phyloP scores from a whole-genome alignment of 2,329 filamentous ascomycete genomes.

The Apiospora aurea region DNA sequence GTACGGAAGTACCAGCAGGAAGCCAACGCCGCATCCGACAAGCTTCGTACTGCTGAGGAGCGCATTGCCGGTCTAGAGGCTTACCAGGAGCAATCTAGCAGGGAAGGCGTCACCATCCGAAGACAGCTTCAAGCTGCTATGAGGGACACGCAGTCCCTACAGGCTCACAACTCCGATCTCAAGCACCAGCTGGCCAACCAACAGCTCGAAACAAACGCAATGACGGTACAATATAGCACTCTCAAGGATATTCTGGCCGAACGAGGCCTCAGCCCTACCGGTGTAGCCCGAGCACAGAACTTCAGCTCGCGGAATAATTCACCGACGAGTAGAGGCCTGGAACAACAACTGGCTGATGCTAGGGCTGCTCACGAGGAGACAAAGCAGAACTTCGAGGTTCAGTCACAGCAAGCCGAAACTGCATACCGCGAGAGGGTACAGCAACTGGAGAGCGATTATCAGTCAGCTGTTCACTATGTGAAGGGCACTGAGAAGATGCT shows the following conservation, averaged over 20 bases:
- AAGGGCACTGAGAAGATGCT: conserved; percentile 99
- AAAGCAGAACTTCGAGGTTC: conserved; percentile 76
- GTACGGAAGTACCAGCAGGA: conserved; percentile 90
- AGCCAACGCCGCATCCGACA: conserved; percentile 85
- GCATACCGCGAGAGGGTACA: conserved; percentile 92
- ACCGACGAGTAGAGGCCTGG: conserved; percentile 85
- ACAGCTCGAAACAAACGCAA: conserved; percentile 91
- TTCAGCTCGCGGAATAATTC: conserved; percentile 78
- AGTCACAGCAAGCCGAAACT: conserved; percentile 85
- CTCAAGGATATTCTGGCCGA: conserved; percentile 92
- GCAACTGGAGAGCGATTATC: conserved; percentile 95
- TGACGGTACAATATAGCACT: conserved; percentile 89
- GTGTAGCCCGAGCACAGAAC: conserved; percentile 73
- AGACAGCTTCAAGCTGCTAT: conserved; percentile 87
- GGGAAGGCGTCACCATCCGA: conserved; percentile 88
- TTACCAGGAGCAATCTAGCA: conserved; percentile 95
- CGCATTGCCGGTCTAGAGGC: conserved; percentile 95
- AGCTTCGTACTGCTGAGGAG: conserved; percentile 91
- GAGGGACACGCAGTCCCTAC: conserved; percentile 82
- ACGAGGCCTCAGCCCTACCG: conserved; percentile 82
- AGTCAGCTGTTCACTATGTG: conserved; percentile 96
- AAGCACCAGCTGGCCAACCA: conserved; percentile 84
- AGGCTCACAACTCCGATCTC: conserved; percentile 81
- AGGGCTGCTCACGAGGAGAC: conserved; percentile 85
- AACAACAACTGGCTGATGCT: conserved; percentile 82